Base-by-base conservation (phyloP, 2,329 filamentous ascomycete species). In the Metarhizium anisopliae region DNA sequence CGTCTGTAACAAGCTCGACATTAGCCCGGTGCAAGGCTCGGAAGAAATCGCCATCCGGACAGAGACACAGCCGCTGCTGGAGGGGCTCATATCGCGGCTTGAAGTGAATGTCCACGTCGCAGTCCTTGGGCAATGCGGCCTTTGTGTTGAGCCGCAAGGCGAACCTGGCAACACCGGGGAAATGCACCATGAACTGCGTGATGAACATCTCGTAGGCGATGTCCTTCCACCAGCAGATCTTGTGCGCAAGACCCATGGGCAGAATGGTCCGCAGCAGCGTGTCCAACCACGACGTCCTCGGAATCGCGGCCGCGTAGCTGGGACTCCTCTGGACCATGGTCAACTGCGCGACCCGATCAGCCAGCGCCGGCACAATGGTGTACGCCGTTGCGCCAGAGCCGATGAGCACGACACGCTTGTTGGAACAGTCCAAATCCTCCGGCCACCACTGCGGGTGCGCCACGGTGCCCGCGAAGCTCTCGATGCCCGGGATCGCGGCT, bases 321-420 rank as follows among this genome's bases (percentile, higher is more conserved):
- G 90, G 90, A 50, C 84, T 90, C 56, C 90, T 83, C 71, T 95
- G 90, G 2, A 95, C 77, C 82, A 93, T 90, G 1, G 88, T 93
- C 32, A 91, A 83, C 14, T 81, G 78, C 5, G 71, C 72, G 5
- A 87, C 88, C 43, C 78, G 81, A 47, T 86, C 72, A 1, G 84
- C 82, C 50, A 95, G 71, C 50, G 77, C 80, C 0, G 90, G 90
- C 3, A 95, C 68, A 1, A 95, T 76, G 0, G 90, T 94, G 51
- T 93, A 72, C 6, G 89, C 86, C 0, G 90, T 95, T 2, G 90
- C 90, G 7, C 90, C 90, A 16, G 82, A 86, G 16, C 89, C 89
- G 59, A 94, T 82, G 56, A 93, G 76, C 47, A 89, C 79, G 25
- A 93, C 75, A 49, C 81, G 81, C 69, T 91, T 90, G 67, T 76